Conservation (phyloP, 169 alveolate species). For the Blepharisma undulans region DNA sequence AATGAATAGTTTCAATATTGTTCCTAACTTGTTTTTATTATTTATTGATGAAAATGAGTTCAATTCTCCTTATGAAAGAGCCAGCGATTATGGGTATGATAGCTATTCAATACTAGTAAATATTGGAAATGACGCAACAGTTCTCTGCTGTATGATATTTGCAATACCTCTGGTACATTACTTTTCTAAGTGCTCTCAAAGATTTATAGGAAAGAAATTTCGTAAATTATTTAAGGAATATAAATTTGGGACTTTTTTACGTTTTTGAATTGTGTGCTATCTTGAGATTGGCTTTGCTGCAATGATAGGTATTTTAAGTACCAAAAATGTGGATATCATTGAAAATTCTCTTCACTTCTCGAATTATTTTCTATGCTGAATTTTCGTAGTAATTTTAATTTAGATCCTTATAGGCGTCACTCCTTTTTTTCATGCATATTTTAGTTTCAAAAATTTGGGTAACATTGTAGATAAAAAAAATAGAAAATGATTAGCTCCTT, state of each 20-base stretch:
- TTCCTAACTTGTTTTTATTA: background rate
- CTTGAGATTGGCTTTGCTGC: background rate
- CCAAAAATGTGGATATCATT: background rate
- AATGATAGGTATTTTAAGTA: background rate
- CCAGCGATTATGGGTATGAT: background rate
- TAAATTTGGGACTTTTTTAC: background rate
- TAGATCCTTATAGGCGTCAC: background rate
- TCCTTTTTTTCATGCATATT: background rate
- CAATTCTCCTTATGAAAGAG: background rate
- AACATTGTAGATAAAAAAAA: background rate
- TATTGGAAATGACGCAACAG: background rate
- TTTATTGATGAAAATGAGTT: background rate
- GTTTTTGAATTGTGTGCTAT: background rate
- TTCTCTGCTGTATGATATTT: background rate
- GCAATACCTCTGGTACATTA: background rate
- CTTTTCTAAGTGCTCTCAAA: background rate
- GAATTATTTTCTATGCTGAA: background rate
- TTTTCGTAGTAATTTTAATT: background rate
- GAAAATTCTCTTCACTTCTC: background rate
- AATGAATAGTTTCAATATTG: background rate
- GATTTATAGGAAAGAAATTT: background rate
- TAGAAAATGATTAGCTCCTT: background rate
- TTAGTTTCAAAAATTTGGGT: background rate
- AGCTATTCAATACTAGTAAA: background rate
- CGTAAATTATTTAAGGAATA: background rate